Base-by-base conservation (phyloP, 495 filamentous ascomycete species). In the Talaromyces nanjingensis region DNA sequence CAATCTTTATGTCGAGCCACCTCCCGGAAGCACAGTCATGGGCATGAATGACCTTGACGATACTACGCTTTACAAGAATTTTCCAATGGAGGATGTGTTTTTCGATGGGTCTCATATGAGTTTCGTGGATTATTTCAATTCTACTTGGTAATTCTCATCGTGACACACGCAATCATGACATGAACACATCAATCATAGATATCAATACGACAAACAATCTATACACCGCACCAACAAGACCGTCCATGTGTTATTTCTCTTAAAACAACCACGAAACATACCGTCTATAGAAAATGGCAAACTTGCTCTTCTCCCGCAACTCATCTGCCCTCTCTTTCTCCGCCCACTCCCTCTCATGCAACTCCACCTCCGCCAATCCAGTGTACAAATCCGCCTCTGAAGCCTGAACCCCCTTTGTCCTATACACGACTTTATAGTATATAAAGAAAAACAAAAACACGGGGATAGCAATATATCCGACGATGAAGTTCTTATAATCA, bases 391-490 rank as follows among this genome's bases (percentile, higher is more conserved):
- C 54, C 16, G 54, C 54, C 24, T 56, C 54, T 6, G 29, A 31
- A 27, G 54, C 54, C 54, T 5, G 29, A 14, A 56, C 9, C 5
- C 54, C 74, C 60, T 81, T 77, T 47, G 73, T 81, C 67, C 78
- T 82, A 56, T 74, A 79, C 52, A 73, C 62, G 47, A 85, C 33
- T 72, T 91, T 91, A 70, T 91, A 86, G 3, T 89, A 89, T 34
- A 86, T 68, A 69, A 91, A 84, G 71, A 91, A 77, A 45, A 81
- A 72, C 0, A 93, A 65, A 68, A 90, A 93, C n/a, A 93, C 69
- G 4, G 89, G 87, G 64, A 96, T 89, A 24, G 88, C 89, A 4
- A 91, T 80, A 68, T 92, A 93, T 3, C 86, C 87, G 0, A 89
- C 91, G 68, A 94, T 76, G 70, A 93, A 91, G 61, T 85, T 88